phyloP scores from a whole-genome alignment of 2,329 filamentous ascomycete genomes.

The Aspergillus intermedius region DNA sequence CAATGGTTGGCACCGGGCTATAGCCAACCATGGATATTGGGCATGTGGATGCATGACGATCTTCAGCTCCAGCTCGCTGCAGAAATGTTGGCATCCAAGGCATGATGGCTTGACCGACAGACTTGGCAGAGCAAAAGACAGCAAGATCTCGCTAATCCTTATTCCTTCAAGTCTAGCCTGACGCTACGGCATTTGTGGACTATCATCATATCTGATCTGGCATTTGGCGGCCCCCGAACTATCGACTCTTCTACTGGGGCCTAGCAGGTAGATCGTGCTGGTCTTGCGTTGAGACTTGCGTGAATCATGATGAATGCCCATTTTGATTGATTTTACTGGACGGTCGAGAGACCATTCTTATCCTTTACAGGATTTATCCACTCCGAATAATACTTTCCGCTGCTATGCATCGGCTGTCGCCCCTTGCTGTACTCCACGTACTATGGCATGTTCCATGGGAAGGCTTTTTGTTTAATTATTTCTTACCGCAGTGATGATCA shows the following conservation, averaged over 20 bases:
- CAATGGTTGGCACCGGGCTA: too few relatives aligned
- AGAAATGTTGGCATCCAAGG: neutral
- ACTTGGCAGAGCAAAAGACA: too few relatives aligned
- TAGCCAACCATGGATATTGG: neutral
- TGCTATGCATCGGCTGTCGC: slow-evolving; percentile 14
- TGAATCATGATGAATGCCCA: slow-evolving; percentile 9
- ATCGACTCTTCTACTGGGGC: slow-evolving; percentile 14
- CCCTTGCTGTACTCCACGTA: slow-evolving; percentile 26
- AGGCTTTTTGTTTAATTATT: too few relatives aligned
- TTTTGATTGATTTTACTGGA: neutral
- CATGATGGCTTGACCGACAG: neutral
- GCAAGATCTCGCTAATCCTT: neutral
- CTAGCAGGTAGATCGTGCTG: slow-evolving; percentile 20
- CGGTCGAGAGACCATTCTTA: neutral
- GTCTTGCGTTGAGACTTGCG: slow-evolving; percentile 16
- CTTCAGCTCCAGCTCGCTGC: neutral
- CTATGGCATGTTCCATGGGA: slow-evolving; percentile 20
- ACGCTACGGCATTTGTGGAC: too few relatives aligned
- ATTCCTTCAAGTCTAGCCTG: neutral
- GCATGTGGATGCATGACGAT: neutral
- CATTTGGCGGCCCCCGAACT: slow-evolving; percentile 12
- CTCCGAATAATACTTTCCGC: neutral
- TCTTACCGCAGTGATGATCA: too few relatives aligned
- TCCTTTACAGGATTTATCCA: neutral
- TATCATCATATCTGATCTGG: neutral